Evolutionary conservation across 2,329 filamentous ascomycete genomes (phyloP).

Genomic region (Cladosporium phlei): DNA sequence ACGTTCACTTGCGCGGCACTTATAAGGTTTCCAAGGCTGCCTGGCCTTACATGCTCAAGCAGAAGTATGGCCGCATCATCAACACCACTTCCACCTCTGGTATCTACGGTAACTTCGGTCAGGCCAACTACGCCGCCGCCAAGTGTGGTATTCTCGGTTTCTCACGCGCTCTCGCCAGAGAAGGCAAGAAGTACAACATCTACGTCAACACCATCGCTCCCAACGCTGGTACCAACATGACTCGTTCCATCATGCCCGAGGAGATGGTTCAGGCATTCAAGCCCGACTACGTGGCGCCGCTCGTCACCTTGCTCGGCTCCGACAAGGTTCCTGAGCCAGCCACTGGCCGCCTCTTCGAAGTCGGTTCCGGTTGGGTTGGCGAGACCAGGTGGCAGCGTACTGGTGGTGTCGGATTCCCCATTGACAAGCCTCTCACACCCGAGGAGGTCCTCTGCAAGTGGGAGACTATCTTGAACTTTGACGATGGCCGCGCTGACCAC

Average conservation of each 20-base stretch:
- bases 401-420: conserved; percentile 84
- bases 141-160: conserved; percentile 80
- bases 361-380: conserved; percentile 88
- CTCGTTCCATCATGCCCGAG: conserved; percentile 86
- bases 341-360: conserved; percentile 87
- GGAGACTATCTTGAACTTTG: conserved; percentile 78
- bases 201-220: conserved; percentile 96
- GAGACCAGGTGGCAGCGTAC: conserved; percentile 92
- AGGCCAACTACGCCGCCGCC: conserved; percentile 87
- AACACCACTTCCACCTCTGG: conserved; percentile 97
- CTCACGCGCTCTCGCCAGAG: conserved; percentile 84
- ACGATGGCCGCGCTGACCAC: conserved; percentile 80
- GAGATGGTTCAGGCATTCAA: conserved; percentile 99
- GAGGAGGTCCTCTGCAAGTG: conserved; percentile 75
- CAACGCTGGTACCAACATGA: conserved; percentile 95
- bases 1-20: conserved; percentile 88
- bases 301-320: conserved; percentile 79
- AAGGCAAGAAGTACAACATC: conserved; percentile 97
- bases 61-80: conserved; percentile 94
- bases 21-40: conserved; percentile 97
- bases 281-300: conserved; percentile 93
- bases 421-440: conserved; percentile 76
- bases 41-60: conserved; percentile 96
- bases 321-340: conserved; percentile 80
- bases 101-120: conserved; percentile 98